phyloP scores from a whole-genome alignment of 2,329 filamentous ascomycete genomes.

The Albophoma yamanashiensis region DNA sequence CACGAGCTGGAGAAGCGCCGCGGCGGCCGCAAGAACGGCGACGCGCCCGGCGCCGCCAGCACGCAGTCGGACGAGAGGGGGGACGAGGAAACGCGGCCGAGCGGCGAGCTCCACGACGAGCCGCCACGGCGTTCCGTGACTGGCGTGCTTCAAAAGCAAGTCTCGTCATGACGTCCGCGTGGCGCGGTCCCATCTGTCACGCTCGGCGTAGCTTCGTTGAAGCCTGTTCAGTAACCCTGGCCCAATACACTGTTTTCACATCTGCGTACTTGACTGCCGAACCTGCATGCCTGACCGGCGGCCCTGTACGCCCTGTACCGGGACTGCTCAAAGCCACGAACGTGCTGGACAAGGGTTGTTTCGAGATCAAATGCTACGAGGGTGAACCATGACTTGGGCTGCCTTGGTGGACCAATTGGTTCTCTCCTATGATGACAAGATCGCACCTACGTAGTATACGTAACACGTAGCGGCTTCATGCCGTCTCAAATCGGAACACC shows the following conservation, averaged over 20 bases:
- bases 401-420: too few species aligned
- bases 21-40: neutral
- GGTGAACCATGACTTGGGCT: neutral
- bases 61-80: neutral
- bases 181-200: neutral
- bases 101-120: neutral
- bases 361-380: neutral
- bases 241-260: neutral
- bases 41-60: neutral
- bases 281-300: too few species aligned
- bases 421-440: neutral
- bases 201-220: neutral
- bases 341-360: neutral
- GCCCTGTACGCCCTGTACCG: too few species aligned
- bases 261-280: neutral
- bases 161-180: neutral
- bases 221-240: neutral
- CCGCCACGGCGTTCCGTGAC: neutral
- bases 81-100: neutral
- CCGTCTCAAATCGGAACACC: neutral
- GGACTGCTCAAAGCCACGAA: neutral
- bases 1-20: neutral
- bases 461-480: neutral
- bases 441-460: neutral
- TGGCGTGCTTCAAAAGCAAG: neutral